Conservation (phyloP, 2,329 filamentous ascomycete species). For the Scortechinia acanthostroma region DNA sequence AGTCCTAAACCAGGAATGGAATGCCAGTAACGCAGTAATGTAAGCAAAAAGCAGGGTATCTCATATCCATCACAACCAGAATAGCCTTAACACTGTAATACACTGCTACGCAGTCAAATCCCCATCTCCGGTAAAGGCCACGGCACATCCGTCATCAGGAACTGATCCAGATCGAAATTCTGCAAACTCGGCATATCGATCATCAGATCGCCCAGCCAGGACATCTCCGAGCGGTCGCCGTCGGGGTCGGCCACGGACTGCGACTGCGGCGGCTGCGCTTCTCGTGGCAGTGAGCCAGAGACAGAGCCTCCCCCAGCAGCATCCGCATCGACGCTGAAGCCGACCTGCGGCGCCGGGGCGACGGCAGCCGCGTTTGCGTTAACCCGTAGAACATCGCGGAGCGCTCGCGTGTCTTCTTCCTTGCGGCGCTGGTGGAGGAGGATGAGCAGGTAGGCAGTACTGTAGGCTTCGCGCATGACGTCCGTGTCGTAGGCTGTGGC, state of each 20-base stretch:
- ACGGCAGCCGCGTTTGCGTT: slow-evolving; percentile 17
- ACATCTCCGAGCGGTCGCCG: no score
- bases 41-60: no score
- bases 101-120: no score
- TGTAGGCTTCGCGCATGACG: slow-evolving; percentile 41
- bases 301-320: no score
- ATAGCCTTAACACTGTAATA: no score
- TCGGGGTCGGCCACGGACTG: no score
- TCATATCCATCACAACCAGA: no score
- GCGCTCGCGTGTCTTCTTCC: slow-evolving; percentile 26
- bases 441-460: slow-evolving; percentile 43
- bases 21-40: no score
- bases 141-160: neutral
- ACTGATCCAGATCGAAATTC: slow-evolving; percentile 2
- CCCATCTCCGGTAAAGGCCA: neutral
- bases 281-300: slow-evolving; percentile 12
- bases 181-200: slow-evolving; percentile 20
- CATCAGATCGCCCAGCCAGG: slow-evolving; percentile 30
- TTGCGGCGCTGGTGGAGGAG: slow-evolving; percentile 40
- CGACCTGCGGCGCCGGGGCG: neutral
- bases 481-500: slow-evolving; percentile 32
- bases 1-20: no score
- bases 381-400: slow-evolving; percentile 26
- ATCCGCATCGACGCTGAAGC: slow-evolving; percentile 3
- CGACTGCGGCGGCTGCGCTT: no score